phyloP scores from a whole-genome alignment of 2,329 filamentous ascomycete genomes.

The Pestalotiopsis sp. region DNA sequence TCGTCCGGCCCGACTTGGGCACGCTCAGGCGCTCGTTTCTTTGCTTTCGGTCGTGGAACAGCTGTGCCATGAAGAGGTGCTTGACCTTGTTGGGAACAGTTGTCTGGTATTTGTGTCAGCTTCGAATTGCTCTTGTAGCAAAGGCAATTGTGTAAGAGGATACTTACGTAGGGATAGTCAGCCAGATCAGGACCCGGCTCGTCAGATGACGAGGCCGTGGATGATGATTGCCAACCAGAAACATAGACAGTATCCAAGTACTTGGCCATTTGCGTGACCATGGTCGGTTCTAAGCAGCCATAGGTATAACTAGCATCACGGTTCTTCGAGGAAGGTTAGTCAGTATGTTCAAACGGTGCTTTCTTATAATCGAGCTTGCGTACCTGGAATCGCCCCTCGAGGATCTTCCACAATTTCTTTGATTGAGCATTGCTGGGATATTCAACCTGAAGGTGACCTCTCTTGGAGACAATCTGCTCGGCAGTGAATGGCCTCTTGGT shows the following conservation, averaged over 20 bases:
- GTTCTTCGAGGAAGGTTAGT: conserved; percentile 52
- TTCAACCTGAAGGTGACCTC: conserved; percentile 86
- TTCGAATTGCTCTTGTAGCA: not conserved
- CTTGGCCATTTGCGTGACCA: conserved; percentile 99
- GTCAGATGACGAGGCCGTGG: conserved; percentile 90
- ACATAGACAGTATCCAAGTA: conserved; percentile 99
- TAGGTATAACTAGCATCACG: conserved; percentile 92
- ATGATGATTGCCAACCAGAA: conserved; percentile 98
- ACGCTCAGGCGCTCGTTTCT: conserved; percentile 87
- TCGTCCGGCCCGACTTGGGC: conserved; percentile 71
- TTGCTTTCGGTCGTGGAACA: conserved; percentile 99
- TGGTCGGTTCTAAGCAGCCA: conserved; percentile 95
- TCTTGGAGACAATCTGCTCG: conserved; percentile 95
- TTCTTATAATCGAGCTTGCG: conserved; percentile 23
- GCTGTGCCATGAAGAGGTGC: conserved; percentile 96
- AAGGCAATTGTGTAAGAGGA: not conserved
- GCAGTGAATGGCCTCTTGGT: conserved; percentile 93
- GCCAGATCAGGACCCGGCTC: conserved; percentile 97
- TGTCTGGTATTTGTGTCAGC: conserved; percentile 57
- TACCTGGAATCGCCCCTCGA: conserved; percentile 86
- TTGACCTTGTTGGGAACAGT: conserved; percentile 98
- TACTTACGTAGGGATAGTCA: conserved; percentile 86
- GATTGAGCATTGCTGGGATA: conserved; percentile 87
- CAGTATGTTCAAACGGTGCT: not conserved
- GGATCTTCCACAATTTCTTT: conserved; percentile 92